Base-by-base conservation (phyloP, 169 alveolate species). In the Cyclospora cayetanensis region DNA sequence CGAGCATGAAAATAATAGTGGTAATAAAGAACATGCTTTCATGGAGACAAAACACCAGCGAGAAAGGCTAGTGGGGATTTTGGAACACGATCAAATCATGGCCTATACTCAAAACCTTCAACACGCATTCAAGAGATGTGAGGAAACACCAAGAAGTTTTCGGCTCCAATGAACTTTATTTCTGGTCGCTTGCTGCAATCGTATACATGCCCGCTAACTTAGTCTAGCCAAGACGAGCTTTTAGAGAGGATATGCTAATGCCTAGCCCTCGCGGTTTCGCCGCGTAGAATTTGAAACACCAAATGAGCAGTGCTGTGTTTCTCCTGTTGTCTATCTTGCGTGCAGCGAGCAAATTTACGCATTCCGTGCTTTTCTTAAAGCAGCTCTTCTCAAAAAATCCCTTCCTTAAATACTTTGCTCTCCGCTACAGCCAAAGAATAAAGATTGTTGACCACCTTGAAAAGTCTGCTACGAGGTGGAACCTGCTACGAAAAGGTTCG, bases 81-180 rank as follows among this genome's bases (percentile, higher is more conserved):
- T 79, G 50, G 89, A 79, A 4, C 89, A 79, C 34, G 89, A 79
- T 20, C 89, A 79, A 27, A 79, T 79, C 37, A n/a, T 79, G 46
- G 42, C 68, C 34, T 79, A 79, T 15, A 50, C 89, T 2, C 89
- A 79, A 25, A 79, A 79, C 50, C 89, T 79, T 41, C 68, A 79
- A 50, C 39, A 50, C 39, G 89, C 89, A 2, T 79, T 79, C 37
- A 79, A 50, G 43, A 79, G 37, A 9, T 52, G 89, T 79, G 25
- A 79, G 89, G 20, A 12, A 4, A 79, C 29, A n/a, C n/a, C n/a
- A n/a, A n/a, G n/a, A n/a, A n/a, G n/a, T n/a, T n/a, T n/a, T n/a
- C n/a, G n/a, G n/a, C n/a, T n/a, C n/a, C n/a, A n/a, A n/a, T n/a
- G n/a, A n/a, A n/a, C n/a, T n/a, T n/a, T n/a, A n/a, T n/a, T n/a